Conservation (phyloP, 2,329 filamentous ascomycete genomes). For the Hypocrella siamensis region DNA sequence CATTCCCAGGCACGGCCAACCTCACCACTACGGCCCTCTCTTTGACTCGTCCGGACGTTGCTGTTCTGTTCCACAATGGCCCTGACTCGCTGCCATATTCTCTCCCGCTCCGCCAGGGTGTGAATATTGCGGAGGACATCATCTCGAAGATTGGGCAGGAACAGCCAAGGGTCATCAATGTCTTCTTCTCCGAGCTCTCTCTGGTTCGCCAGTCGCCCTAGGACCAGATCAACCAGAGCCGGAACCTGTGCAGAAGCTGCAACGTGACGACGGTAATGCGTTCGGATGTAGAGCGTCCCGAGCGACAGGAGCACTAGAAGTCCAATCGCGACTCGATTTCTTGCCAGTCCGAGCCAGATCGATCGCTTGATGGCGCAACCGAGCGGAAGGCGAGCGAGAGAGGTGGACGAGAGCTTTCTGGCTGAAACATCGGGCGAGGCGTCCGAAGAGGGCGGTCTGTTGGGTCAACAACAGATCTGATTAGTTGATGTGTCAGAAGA, state of each 20-base stretch:
- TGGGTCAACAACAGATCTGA: slow-evolving; percentile 59
- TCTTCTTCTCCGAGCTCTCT: slow-evolving; percentile 60
- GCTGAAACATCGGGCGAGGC: slow-evolving; percentile 44
- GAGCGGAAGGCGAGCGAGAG: slow-evolving; percentile 84
- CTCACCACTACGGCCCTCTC: slow-evolving; percentile 51
- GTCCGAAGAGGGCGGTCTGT: slow-evolving; percentile 55
- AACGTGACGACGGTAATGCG: slow-evolving; percentile 44
- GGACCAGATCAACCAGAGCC: slow-evolving; percentile 64
- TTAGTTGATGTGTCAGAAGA: slow-evolving; percentile 59
- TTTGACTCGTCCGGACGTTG: slow-evolving; percentile 65
- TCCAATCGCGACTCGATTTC: slow-evolving; percentile 77
- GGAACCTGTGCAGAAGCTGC: slow-evolving; percentile 62
- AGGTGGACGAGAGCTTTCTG: slow-evolving; percentile 62
- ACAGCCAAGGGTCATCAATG: slow-evolving; percentile 63
- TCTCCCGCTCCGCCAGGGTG: slow-evolving; percentile 57
- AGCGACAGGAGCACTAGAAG: slow-evolving; percentile 37
- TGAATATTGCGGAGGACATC: slow-evolving; percentile 78
- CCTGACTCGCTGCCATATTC: slow-evolving; percentile 71
- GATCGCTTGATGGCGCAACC: slow-evolving; percentile 64
- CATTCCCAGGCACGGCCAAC: slow-evolving; percentile 54
- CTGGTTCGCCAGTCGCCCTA: slow-evolving; percentile 70
- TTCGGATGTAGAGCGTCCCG: slow-evolving; percentile 45
- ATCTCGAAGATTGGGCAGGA: slow-evolving; percentile 78
- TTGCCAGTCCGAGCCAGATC: slow-evolving; percentile 64
- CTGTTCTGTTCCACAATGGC: slow-evolving; percentile 84